A percentile compares a stretch with the other conserved stretches of the same genome.
Conservation (phyloP, 1,139 yeast species). For the Kluyveromyces sp. region DNA sequence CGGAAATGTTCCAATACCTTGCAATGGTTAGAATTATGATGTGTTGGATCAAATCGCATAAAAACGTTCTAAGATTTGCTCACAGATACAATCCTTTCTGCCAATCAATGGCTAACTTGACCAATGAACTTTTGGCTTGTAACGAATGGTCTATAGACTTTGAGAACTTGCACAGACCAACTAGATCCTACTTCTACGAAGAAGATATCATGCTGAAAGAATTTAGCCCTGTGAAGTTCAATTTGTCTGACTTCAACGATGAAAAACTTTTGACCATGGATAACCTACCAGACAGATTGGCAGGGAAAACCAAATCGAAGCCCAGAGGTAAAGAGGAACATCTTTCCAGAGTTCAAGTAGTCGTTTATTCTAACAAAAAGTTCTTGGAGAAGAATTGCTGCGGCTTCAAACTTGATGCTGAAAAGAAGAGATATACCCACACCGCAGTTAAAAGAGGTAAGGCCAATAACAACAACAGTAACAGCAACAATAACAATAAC, state of each 20-base stretch:
- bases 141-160: not conserved
- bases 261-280: constrained; percentile 30
- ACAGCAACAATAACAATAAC: too few species aligned
- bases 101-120: constrained; percentile 31
- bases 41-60: constrained; percentile 47
- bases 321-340: constrained; percentile 30
- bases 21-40: constrained; percentile 40
- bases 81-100: constrained; percentile 33
- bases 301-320: constrained; percentile 23
- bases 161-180: constrained; percentile 26
- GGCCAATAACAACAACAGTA: not conserved
- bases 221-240: constrained; percentile 45
- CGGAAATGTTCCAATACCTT: constrained; percentile 21
- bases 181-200: constrained; percentile 46
- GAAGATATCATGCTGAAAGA: constrained; percentile 63
- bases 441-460: constrained; percentile 1
- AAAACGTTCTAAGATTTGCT: constrained; percentile 35
- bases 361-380: constrained; percentile 33
- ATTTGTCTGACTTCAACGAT: constrained; percentile 56
- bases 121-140: too few species aligned
- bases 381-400: constrained; percentile 28
- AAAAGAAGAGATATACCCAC: not conserved
- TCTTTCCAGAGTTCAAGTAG: constrained; percentile 32
- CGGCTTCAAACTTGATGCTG: constrained; percentile 26
- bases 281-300: constrained; percentile 25